Evolutionary conservation across 2,329 filamentous ascomycete genomes (phyloP).

Genomic region (Aspergillus spinulosporus): DNA sequence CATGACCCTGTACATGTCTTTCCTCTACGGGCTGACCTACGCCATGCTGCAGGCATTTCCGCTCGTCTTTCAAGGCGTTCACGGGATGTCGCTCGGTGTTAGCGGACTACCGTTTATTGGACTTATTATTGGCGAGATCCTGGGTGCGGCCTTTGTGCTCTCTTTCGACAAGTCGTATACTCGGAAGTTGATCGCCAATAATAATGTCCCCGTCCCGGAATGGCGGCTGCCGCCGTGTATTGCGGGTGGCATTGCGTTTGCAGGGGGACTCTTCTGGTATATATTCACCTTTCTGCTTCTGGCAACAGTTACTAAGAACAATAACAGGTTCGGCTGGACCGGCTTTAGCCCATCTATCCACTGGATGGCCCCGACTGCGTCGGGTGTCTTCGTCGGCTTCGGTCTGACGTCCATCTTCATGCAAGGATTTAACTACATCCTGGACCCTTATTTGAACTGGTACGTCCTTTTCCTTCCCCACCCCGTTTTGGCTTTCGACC

Average conservation of each 20-base stretch:
- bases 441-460: conserved; percentile 25
- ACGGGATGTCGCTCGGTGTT: conserved; percentile 20
- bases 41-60: conserved; percentile 26
- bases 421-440: conserved; percentile 26
- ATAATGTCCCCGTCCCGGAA: conserved; percentile 24
- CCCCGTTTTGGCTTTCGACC: not conserved
- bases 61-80: conserved; percentile 22
- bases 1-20: conserved; percentile 29
- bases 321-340: conserved; percentile 29
- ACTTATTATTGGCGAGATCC: conserved; percentile 23
- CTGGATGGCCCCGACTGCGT: conserved; percentile 27
- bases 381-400: conserved; percentile 26
- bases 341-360: conserved; percentile 23
- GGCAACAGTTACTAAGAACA: not conserved
- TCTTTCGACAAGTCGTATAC: conserved; percentile 20
- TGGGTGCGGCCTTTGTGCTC: conserved; percentile 20
- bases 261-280: conserved; percentile 27
- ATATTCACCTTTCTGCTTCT: not conserved
- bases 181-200: conserved; percentile 22
- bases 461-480: conserved; percentile 5
- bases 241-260: conserved; percentile 23
- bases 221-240: conserved; percentile 28
- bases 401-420: conserved; percentile 28
- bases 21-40: conserved; percentile 27
- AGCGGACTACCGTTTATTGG: conserved; percentile 25